A percentile compares a stretch with the other conserved stretches of the same genome.
phyloP scores from a whole-genome alignment of 345 rosid species.

The Punica granatum region DNA sequence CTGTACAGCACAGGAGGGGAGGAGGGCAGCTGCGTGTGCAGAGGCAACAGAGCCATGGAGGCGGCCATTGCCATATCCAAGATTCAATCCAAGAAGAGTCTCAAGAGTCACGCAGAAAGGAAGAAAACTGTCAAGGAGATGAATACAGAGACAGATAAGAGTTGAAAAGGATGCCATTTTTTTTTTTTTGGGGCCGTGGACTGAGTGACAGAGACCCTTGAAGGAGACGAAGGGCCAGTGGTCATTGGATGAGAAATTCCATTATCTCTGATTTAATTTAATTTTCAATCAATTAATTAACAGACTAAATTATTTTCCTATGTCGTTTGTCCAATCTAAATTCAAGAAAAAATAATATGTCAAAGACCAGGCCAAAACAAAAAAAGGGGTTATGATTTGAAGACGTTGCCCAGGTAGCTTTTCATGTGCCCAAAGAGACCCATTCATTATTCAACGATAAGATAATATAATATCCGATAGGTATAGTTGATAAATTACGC shows the following conservation, averaged over 20 bases:
- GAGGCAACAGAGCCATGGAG: neutral
- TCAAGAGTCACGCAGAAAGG: neutral
- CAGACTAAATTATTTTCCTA: no score
- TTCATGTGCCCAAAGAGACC: neutral
- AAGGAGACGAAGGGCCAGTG: slow-evolving; percentile 3
- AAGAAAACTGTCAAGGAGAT: neutral
- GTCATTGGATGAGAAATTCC: neutral
- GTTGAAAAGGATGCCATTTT: neutral
- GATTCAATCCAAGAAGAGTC: neutral
- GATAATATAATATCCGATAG: no score
- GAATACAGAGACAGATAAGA: neutral
- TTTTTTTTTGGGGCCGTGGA: neutral
- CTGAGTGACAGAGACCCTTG: neutral
- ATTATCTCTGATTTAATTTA: no score
- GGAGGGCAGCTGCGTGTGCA: neutral
- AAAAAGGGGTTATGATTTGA: no score
- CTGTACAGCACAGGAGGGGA: neutral
- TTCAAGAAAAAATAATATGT: neutral
- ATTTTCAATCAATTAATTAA: no score
- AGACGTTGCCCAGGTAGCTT: neutral
- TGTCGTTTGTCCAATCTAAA: neutral
- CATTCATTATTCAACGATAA: neutral
- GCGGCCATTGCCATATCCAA: slow-evolving; percentile 5
- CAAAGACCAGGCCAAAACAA: no score
- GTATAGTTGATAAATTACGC: no score